Base-by-base conservation (phyloP, 768 basidiomycete species). In the Auricularia sp. region DNA sequence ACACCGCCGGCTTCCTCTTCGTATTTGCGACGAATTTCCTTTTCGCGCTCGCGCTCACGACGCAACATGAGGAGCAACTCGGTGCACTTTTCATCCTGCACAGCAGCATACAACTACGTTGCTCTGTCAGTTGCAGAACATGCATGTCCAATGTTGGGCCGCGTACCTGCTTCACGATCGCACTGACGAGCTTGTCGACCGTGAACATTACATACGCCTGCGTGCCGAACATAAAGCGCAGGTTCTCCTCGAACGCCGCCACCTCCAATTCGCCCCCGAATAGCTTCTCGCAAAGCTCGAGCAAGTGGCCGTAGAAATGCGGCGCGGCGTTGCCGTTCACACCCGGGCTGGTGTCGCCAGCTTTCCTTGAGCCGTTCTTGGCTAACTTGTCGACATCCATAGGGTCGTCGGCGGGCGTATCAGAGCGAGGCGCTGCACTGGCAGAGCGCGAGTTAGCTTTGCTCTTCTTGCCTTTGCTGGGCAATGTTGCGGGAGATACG, bases 201-300 rank as follows among this genome's bases (percentile, higher is more conserved):
- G 96, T 98, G 74, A 97, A 99, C 70, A 93, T 84, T 71, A 87
- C 88, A 74, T 92, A 98, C 0, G 87, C 87, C 34, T 90, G 79
- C 54, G 86, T 81, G n/a, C 91, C 90, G 74, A 93, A 95, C 80
- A 93, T 87, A 64, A 81, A 82, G 53, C 96, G 81, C 79, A 96
- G 83, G 69, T 90, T 90, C 68, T 99, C 97, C 75, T 98, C 96
- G 72, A 95, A 98, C 3, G 79, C 82, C 53, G 79, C 77, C 67
- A 88, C 88, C 70, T 99, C 97, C 29, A 98, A 80, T 72, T 97
- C 92, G 67, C 89, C 90, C 71, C 95, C 95, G 68, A 98, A 97
- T 56, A 98, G 74, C 66, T 87, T 83, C 73, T 99, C 97, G 72
- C 91, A 92, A 3, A 90, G 86, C 65, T 88, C 90, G 16, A 99